phyloP scores from a whole-genome alignment of 768 basidiomycete species.

The Crucibulum laeve region DNA sequence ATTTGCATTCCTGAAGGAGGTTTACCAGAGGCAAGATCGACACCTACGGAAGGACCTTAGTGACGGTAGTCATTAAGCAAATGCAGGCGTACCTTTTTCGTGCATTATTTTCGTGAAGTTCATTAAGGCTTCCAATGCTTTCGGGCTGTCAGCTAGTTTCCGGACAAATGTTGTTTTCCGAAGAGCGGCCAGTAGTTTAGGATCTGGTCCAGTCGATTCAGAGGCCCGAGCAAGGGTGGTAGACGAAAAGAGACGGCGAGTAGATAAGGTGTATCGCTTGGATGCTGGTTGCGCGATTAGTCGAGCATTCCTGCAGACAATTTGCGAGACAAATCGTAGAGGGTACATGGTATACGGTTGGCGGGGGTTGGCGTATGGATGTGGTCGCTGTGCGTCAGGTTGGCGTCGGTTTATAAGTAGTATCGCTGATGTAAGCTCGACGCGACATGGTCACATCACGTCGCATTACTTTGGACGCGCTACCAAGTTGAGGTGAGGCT shows the following conservation, averaged over 20 bases:
- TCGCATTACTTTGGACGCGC: too few relatives aligned
- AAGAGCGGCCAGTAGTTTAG: slow-evolving; percentile 32
- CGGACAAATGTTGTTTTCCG: slow-evolving; percentile 22
- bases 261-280: background rate
- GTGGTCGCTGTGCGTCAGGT: too few relatives aligned
- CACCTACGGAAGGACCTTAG: slow-evolving; percentile 28
- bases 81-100: slow-evolving; percentile 33
- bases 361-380: too few relatives aligned
- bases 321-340: background rate
- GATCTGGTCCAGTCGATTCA: slow-evolving; percentile 18
- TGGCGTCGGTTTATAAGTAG: too few relatives aligned
- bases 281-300: background rate
- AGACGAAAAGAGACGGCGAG: slow-evolving; percentile 12
- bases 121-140: slow-evolving; percentile 43
- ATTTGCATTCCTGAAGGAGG: slow-evolving; percentile 48
- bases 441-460: too few relatives aligned
- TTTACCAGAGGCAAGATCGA: slow-evolving; percentile 39
- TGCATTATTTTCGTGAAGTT: slow-evolving; percentile 41
- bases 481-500: background rate
- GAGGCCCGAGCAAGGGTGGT: slow-evolving; percentile 19
- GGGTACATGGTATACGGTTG: background rate
- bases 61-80: background rate
- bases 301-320: background rate
- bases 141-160: slow-evolving; percentile 45
- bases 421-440: too few relatives aligned